phyloP scores from a whole-genome alignment of 2,329 filamentous ascomycete genomes.

The Colletotrichum cordylinicola region DNA sequence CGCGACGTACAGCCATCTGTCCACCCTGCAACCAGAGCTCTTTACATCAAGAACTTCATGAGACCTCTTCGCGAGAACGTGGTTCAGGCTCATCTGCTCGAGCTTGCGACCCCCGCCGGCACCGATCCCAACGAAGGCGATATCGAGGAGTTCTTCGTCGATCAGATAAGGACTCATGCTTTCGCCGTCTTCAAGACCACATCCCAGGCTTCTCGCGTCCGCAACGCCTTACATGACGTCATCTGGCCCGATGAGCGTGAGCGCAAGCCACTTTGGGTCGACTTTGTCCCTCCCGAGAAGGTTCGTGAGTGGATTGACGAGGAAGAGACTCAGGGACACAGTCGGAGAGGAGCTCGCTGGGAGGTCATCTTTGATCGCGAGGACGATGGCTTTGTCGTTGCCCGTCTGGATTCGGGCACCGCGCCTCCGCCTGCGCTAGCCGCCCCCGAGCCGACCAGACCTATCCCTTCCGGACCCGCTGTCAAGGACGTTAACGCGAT shows the following conservation, averaged over 20 bases:
- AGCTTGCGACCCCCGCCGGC: constrained; percentile 68
- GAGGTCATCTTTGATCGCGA: constrained; percentile 74
- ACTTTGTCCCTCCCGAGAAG: constrained; percentile 83
- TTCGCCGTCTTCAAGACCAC: constrained; percentile 76
- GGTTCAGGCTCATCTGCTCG: constrained; percentile 72
- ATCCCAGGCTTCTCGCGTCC: constrained; percentile 77
- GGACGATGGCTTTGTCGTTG: constrained; percentile 59
- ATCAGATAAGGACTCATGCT: constrained; percentile 86
- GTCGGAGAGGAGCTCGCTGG: constrained; percentile 61
- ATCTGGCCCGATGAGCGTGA: constrained; percentile 89
- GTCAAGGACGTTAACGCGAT: constrained; percentile 36
- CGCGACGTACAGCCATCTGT: constrained; percentile 59
- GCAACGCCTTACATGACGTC: constrained; percentile 75
- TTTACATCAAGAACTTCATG: constrained; percentile 93
- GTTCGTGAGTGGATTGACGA: constrained; percentile 75
- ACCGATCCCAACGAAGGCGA: constrained; percentile 56
- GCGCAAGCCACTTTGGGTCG: constrained; percentile 84
- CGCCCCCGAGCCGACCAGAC: constrained; percentile 5
- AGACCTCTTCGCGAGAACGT: constrained; percentile 76
- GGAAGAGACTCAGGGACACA: constrained; percentile 59
- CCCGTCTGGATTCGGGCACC: constrained; percentile 48
- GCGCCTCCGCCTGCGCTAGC: constrained; percentile 7
- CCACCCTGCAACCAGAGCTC: constrained; percentile 75
- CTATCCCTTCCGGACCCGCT: constrained; percentile 16
- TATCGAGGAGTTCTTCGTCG: constrained; percentile 77